Base-by-base conservation (phyloP, 345 rosid genomes). In the Citrus hindsii region DNA sequence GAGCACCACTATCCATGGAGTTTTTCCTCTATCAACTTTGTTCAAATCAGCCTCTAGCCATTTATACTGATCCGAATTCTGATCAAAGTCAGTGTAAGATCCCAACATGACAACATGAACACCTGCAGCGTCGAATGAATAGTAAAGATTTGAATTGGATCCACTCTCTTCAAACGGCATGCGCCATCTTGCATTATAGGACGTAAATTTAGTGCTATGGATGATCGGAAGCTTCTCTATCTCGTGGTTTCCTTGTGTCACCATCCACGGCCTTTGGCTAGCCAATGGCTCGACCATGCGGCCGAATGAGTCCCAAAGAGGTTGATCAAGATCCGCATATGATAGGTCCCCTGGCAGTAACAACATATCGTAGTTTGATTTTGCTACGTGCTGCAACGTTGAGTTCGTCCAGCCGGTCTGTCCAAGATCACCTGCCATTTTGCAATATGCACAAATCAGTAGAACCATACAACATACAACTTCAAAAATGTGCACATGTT, bases 191-290 rank as follows among this genome's bases (percentile, higher is more conserved):
- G 94, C 77, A 46, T 89, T 89, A 84, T 90, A 95, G 77, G 98
- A 84, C 0, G 93, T 93, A 90, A 95, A 95, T 13, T 84, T 66
- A 0, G 33, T 9, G 1, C 2, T 1, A 58, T 92, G 98, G 64
- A 95, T 0, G 33, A 89, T 0, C 1, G 94, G 91, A 9, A 90
- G 8, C 53, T 33, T 79, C 77, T 95, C 98, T 13, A 89, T 12
- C 75, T 95, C 97, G 76, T 93, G 98, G 87, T 95, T 95, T 27
- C 98, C 98, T 64, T 92, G 89, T 4, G 95, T 95, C 32, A 93
- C 95, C 98, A 93, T 92, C 98, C 97, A 93, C 1, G 98, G 98
- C 33, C 93, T 74, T 59, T 83, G 87, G 86, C 98, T 90, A 3
- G 98, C 94, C 76, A 92, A 70, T 51, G 97, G 98, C 82, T 93